Evolutionary conservation across 148 eudicot genomes (phyloP).

Genomic region (Suaeda aralocaspica): DNA sequence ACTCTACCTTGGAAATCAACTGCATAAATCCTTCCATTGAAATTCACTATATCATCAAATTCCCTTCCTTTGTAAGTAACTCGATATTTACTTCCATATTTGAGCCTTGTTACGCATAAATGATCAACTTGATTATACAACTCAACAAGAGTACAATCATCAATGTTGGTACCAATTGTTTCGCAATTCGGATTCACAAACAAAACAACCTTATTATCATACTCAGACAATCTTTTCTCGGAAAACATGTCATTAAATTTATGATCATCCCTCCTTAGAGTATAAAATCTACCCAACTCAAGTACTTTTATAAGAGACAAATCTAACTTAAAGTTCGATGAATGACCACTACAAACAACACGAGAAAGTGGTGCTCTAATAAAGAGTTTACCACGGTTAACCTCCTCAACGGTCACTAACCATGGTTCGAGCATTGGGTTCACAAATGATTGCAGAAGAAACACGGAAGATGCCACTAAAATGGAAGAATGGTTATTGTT

Average conservation of each 20-base stretch:
- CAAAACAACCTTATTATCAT: conserved; percentile 5
- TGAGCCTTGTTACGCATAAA: conserved; percentile 3
- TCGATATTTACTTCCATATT: neutral
- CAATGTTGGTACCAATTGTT: neutral
- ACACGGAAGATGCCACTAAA: conserved; percentile 7
- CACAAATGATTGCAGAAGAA: conserved; percentile 5
- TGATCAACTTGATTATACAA: neutral
- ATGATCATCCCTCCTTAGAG: neutral
- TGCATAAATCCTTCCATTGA: conserved; percentile 8
- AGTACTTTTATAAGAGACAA: neutral
- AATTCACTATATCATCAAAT: conserved; percentile 18
- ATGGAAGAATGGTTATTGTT: neutral
- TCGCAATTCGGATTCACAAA: conserved; percentile 6
- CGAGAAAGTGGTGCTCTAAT: conserved; percentile 5
- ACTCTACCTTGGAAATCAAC: conserved; percentile 21
- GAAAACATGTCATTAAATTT: neutral
- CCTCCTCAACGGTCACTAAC: conserved; percentile 9
- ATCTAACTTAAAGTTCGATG: neutral
- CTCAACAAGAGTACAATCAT: conserved; percentile 9
- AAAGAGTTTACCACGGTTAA: conserved; percentile 2
- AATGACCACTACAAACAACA: neutral
- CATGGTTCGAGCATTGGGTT: neutral
- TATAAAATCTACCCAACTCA: conserved; percentile 5
- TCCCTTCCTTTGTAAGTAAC: neutral
- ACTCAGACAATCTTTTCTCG: neutral